A percentile compares a stretch with the other conserved stretches of the same genome.
Conservation (phyloP, 495 filamentous ascomycete genomes). For the Xylaria venustula region DNA sequence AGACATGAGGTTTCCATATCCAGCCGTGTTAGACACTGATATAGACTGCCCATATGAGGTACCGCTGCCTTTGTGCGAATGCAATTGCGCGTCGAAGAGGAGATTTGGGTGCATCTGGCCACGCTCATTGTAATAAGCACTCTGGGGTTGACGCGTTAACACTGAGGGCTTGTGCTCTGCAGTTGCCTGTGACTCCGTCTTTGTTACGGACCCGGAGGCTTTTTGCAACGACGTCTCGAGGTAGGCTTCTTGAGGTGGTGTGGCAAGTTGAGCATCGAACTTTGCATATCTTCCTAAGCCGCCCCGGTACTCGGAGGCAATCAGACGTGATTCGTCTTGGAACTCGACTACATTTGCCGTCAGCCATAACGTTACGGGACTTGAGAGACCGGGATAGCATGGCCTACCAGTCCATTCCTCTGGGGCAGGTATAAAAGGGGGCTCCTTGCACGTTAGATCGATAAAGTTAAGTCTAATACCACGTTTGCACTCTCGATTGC, state of each 20-base stretch:
- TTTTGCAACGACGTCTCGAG: conserved; percentile 12
- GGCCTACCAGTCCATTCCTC: conserved; percentile 63
- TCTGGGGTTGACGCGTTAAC: conserved; percentile 13
- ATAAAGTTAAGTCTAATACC: conserved; percentile 92
- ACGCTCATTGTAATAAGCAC: conserved; percentile 22
- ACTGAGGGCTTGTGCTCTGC: conserved; percentile 8
- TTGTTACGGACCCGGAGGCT: conserved; percentile 10
- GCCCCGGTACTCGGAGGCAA: conserved; percentile 89
- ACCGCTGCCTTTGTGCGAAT: conserved; percentile 24
- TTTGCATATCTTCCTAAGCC: conserved; percentile 73
- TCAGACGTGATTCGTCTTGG: conserved; percentile 84
- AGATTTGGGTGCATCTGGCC: conserved; percentile 18
- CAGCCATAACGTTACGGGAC: neutral
- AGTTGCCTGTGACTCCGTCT: conserved; percentile 1
- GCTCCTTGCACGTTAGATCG: conserved; percentile 71
- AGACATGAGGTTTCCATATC: conserved; percentile 17
- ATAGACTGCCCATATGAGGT: conserved; percentile 20
- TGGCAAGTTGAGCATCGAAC: conserved; percentile 35
- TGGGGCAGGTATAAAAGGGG: conserved; percentile 59
- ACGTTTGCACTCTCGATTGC: conserved; percentile 78
- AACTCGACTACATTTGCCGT: conserved; percentile 56
- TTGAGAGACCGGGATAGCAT: neutral
- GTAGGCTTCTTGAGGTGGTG: conserved; percentile 27
- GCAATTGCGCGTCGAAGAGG: conserved; percentile 21
- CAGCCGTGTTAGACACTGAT: conserved; percentile 12